Percentiles rank a stretch among this genome's conserved stretches.
phyloP scores from a whole-genome alignment of 441 rosid species.

The Eruca vesicaria region DNA sequence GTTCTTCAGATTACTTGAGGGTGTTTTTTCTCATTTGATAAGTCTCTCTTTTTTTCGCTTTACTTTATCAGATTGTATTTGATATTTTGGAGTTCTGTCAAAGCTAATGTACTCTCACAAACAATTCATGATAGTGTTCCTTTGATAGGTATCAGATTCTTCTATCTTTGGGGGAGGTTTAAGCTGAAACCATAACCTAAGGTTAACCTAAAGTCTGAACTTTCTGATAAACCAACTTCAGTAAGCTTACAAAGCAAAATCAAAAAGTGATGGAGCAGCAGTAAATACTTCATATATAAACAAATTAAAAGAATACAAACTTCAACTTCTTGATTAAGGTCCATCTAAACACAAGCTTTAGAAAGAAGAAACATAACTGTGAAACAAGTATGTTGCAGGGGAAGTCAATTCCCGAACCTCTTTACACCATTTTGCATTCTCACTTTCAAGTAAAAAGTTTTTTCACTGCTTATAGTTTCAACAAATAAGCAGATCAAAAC shows the following conservation, averaged over 20 bases:
- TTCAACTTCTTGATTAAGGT: not conserved
- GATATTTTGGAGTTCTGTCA: not conserved
- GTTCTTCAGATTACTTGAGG: slow-evolving; percentile 44
- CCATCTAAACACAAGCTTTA: not conserved
- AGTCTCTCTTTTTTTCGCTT: not conserved
- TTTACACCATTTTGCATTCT: slow-evolving; percentile 32
- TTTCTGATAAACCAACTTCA: not conserved
- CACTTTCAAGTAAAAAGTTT: slow-evolving; percentile 11
- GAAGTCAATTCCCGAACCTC: slow-evolving; percentile 99
- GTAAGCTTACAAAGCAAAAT: slow-evolving; percentile 2
- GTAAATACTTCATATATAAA: not conserved
- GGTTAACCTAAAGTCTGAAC: not conserved
- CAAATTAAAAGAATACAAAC: slow-evolving; percentile 13
- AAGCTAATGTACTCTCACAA: not conserved
- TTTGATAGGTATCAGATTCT: not conserved
- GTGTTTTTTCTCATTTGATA: not conserved
- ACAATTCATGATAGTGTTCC: not conserved
- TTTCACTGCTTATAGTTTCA: slow-evolving; percentile 28
- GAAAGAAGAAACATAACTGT: slow-evolving; percentile 17
- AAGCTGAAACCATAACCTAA: not conserved
- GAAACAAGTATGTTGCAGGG: slow-evolving; percentile 25
- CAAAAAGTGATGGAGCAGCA: not conserved
- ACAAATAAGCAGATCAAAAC: slow-evolving; percentile 35
- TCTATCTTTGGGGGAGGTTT: not conserved
- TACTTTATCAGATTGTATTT: not conserved